These are phyloP conservation scores for Aspergillus sp. DNA, from an alignment of 2,329 filamentous ascomycete genomes.

Conservation along the genomic window DNA sequence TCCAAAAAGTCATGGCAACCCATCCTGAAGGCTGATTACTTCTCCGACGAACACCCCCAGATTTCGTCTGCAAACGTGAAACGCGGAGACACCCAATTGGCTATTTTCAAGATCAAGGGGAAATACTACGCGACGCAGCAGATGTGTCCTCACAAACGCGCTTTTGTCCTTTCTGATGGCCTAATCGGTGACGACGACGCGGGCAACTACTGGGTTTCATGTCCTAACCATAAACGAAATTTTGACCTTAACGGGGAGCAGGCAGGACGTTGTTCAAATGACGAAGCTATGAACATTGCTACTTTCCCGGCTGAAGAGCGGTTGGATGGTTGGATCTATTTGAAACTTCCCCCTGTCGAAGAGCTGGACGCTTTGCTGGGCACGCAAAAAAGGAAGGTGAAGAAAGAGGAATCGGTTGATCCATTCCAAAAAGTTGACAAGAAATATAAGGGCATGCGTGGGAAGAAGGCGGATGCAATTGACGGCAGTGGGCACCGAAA, in stretches of 20 bases:
- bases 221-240: slow-evolving; percentile 84
- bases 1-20: slow-evolving; percentile 66
- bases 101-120: slow-evolving; percentile 74
- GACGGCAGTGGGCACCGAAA: slow-evolving; percentile 6
- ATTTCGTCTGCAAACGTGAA: slow-evolving; percentile 67
- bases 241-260: slow-evolving; percentile 62
- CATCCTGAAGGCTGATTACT: slow-evolving; percentile 61
- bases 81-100: slow-evolving; percentile 79
- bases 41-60: slow-evolving; percentile 61
- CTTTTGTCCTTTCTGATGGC: slow-evolving; percentile 81
- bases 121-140: slow-evolving; percentile 80
- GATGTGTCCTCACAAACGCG: slow-evolving; percentile 89
- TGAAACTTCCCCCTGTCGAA: slow-evolving; percentile 69
- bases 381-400: slow-evolving; percentile 70
- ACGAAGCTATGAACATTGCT: slow-evolving; percentile 67
- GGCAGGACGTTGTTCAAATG: slow-evolving; percentile 65
- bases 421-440: slow-evolving; percentile 51
- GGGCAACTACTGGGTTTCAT: slow-evolving; percentile 73
- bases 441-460: slow-evolving; percentile 49
- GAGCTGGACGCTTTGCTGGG: slow-evolving; percentile 74
- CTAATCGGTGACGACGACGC: slow-evolving; percentile 58
- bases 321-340: slow-evolving; percentile 67
- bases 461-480: slow-evolving; percentile 38
- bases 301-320: slow-evolving; percentile 71
- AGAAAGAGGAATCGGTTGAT: slow-evolving; percentile 56